Evolutionary conservation across 129 eudicot species (phyloP).

Genomic region (Escallonia herrerae): DNA sequence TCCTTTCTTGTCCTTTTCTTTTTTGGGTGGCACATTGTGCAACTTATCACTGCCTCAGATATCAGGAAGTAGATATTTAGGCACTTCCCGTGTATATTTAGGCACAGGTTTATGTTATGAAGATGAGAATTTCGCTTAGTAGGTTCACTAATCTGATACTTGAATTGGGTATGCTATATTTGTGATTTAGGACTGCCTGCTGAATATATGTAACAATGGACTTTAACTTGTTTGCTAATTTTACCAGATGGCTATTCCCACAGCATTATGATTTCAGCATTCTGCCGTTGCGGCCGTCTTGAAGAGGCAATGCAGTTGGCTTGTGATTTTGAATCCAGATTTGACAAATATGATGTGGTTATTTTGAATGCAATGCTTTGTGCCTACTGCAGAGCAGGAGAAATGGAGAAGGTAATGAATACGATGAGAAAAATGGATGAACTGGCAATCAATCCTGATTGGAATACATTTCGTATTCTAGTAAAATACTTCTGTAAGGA

Average conservation of each 20-base stretch:
- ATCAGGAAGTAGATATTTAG: no score
- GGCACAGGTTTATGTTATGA: no score
- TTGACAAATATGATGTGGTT: constrained; percentile 72
- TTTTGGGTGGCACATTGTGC: no score
- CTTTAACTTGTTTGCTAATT: constrained; percentile 7
- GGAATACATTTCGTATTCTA: constrained; percentile 74
- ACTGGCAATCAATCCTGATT: constrained; percentile 70
- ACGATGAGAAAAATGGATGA: constrained; percentile 87
- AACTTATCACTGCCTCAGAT: no score
- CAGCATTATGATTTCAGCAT: constrained; percentile 89
- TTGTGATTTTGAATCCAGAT: constrained; percentile 62
- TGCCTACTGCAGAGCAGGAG: constrained; percentile 86
- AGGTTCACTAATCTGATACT: no score
- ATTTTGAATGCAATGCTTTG: constrained; percentile 77
- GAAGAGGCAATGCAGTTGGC: constrained; percentile 78
- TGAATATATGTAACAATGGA: neutral
- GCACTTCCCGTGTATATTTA: no score
- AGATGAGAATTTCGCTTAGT: no score
- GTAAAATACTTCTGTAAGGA: constrained; percentile 75
- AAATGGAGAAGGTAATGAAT: constrained; percentile 89
- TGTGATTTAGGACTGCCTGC: neutral
- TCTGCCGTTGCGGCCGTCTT: constrained; percentile 50
- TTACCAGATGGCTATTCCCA: constrained; percentile 76
- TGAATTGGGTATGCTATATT: neutral
- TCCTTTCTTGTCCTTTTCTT: no score